Conservation (phyloP, 805 yeast species). For the Saccharomycopsis amapae region DNA sequence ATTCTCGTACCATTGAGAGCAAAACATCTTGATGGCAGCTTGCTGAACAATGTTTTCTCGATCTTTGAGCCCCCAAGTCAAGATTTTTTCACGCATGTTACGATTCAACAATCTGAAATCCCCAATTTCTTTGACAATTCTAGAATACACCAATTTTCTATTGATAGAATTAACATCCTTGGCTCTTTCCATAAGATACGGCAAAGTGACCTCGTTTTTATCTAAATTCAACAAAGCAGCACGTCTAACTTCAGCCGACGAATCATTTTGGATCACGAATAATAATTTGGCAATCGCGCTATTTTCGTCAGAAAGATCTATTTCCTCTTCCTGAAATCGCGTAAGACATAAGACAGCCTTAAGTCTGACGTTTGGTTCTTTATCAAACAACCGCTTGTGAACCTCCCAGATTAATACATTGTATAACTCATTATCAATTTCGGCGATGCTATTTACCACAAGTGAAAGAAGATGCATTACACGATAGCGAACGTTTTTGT, state of each 20-base stretch:
- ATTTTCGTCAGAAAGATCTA: slow-evolving; percentile 31
- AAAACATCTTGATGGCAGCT: slow-evolving; percentile 67
- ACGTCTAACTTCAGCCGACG: slow-evolving; percentile 82
- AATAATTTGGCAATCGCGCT: slow-evolving; percentile 42
- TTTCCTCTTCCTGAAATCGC: slow-evolving; percentile 50
- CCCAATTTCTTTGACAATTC: slow-evolving; percentile 60
- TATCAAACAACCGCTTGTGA: slow-evolving; percentile 59
- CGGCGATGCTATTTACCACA: slow-evolving; percentile 63
- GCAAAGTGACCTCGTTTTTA: slow-evolving; percentile 45
- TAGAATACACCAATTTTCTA: slow-evolving; percentile 64
- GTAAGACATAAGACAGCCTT: slow-evolving; percentile 79
- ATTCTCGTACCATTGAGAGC: slow-evolving; percentile 62
- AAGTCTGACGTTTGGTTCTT: slow-evolving; percentile 71
- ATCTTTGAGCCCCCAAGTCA: slow-evolving; percentile 83
- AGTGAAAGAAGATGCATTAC: slow-evolving; percentile 70
- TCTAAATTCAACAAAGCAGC: slow-evolving; percentile 71
- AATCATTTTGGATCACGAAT: slow-evolving; percentile 62
- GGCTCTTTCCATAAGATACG: slow-evolving; percentile 68
- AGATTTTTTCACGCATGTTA: slow-evolving; percentile 53
- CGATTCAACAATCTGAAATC: slow-evolving; percentile 49
- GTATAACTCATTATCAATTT: slow-evolving; percentile 66
- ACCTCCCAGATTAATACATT: slow-evolving; percentile 55
- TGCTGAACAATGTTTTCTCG: slow-evolving; percentile 66
- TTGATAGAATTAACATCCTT: slow-evolving; percentile 69
- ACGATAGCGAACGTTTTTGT: slow-evolving; percentile 71